Percentiles rank a stretch among this genome's conserved stretches.
Evolutionary conservation across 148 eudicot genomes (phyloP).

Genomic region (Chenopodium quinoa): DNA sequence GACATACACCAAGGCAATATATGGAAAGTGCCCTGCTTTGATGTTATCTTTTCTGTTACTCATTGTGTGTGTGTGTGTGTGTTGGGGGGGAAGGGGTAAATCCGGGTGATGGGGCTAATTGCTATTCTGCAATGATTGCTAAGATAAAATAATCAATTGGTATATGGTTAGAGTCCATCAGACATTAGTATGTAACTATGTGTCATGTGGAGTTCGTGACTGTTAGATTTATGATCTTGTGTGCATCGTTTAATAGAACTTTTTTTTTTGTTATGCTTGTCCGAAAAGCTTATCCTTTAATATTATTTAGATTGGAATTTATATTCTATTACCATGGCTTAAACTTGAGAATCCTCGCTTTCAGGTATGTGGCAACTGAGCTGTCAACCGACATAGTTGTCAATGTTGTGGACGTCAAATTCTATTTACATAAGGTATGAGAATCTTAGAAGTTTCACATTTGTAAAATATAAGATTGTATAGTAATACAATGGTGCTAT

Average conservation of each 20-base stretch:
- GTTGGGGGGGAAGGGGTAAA: too few species aligned
- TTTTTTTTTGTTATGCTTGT: not conserved
- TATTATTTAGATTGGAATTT: not conserved
- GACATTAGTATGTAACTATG: too few species aligned
- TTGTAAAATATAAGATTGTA: not conserved
- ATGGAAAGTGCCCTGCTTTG: not conserved
- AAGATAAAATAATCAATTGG: too few species aligned
- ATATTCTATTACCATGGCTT: not conserved
- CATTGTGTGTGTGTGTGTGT: not conserved
- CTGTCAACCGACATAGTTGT: slow-evolving; percentile 76
- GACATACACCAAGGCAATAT: not conserved
- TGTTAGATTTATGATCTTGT: not conserved
- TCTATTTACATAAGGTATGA: slow-evolving; percentile 90
- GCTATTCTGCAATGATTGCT: too few species aligned
- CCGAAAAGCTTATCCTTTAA: not conserved
- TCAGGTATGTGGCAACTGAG: slow-evolving; percentile 89
- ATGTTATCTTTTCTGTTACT: not conserved
- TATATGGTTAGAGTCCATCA: too few species aligned
- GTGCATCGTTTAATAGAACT: not conserved
- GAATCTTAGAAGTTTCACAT: not conserved
- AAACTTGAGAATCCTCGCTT: slow-evolving; percentile 13
- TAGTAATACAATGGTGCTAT: not conserved
- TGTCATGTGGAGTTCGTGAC: not conserved
- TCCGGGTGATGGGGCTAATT: too few species aligned
- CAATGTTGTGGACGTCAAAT: slow-evolving; percentile 69